A percentile compares a stretch with the other conserved stretches of the same genome.
Evolutionary conservation across 805 yeast genomes (phyloP).

Genomic region (Suhomyces xylopsoci): DNA sequence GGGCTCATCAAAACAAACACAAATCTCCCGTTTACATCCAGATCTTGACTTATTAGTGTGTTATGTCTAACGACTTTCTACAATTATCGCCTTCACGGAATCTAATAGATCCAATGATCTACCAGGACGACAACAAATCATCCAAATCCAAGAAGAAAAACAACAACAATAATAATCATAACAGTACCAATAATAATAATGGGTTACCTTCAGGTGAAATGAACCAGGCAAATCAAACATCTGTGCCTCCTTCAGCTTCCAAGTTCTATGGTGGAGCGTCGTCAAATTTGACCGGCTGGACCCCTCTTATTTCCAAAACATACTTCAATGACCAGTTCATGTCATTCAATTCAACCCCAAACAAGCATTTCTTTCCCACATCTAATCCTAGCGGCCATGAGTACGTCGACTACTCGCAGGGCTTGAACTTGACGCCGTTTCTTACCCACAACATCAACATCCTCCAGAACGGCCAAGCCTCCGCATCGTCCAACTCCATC

Average conservation of each 20-base stretch:
- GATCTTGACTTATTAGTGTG: background rate
- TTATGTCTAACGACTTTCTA: slow-evolving; percentile 28
- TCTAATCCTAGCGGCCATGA: slow-evolving; percentile 8
- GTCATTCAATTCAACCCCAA: slow-evolving; percentile 37
- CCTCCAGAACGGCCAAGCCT: slow-evolving; percentile 12
- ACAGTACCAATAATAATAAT: slow-evolving; percentile 1
- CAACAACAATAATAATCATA: background rate
- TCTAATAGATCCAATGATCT: slow-evolving; percentile 34
- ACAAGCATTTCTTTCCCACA: slow-evolving; percentile 20
- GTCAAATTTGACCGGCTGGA: slow-evolving; percentile 34
- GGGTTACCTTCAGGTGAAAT: background rate
- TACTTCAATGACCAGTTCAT: slow-evolving; percentile 32
- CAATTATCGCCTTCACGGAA: slow-evolving; percentile 36
- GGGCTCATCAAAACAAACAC: background rate
- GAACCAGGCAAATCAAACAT: slow-evolving; percentile 2
- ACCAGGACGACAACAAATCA: slow-evolving; percentile 9
- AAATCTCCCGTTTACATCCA: background rate
- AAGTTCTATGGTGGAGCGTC: slow-evolving; percentile 15
- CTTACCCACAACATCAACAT: slow-evolving; percentile 33
- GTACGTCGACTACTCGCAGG: slow-evolving; percentile 29
- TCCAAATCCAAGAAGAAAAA: background rate
- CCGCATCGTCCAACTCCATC: slow-evolving; percentile 16
- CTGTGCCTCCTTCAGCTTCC: slow-evolving; percentile 22
- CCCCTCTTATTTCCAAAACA: slow-evolving; percentile 41
- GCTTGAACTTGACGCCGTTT: slow-evolving; percentile 42